A percentile compares a stretch with the other conserved stretches of the same genome.
Conservation (phyloP, 495 filamentous ascomycete genomes). For the Hypoxylon cercidicola region DNA sequence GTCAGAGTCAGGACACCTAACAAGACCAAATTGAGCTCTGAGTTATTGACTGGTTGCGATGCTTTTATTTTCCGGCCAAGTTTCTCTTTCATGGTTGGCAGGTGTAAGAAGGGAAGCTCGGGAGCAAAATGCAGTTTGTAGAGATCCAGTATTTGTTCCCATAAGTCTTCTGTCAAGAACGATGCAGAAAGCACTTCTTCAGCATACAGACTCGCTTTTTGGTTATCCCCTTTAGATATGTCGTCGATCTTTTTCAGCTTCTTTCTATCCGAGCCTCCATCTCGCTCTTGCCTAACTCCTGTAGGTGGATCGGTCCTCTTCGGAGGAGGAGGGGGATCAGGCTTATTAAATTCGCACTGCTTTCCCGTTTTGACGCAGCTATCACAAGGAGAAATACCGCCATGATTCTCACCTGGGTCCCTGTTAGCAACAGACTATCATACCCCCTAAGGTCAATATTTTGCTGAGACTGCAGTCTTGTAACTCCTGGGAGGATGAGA, state of each 20-base stretch:
- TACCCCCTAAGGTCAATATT: neutral
- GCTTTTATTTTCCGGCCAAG: conserved; percentile 53
- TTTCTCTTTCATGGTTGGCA: conserved; percentile 75
- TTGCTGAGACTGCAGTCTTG: neutral
- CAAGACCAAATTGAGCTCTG: conserved; percentile 70
- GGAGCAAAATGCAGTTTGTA: conserved; percentile 86
- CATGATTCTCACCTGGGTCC: conserved; percentile 69
- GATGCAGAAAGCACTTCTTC: conserved; percentile 62
- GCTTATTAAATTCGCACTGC: conserved; percentile 79
- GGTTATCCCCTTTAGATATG: conserved; percentile 52
- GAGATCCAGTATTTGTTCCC: conserved; percentile 78
- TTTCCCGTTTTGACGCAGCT: conserved; percentile 80
- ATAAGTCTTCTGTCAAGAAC: conserved; percentile 73
- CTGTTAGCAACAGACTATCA: conserved; percentile 14
- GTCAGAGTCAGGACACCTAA: conserved; percentile 83
- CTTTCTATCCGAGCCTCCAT: conserved; percentile 70
- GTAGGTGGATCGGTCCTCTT: conserved; percentile 66
- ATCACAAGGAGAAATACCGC: conserved; percentile 77
- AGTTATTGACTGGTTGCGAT: conserved; percentile 57
- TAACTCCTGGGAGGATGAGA: too few relatives aligned
- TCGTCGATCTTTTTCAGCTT: conserved; percentile 66
- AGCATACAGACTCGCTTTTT: conserved; percentile 46
- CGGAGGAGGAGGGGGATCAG: conserved; percentile 62
- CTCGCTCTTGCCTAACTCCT: conserved; percentile 64
- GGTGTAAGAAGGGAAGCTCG: conserved; percentile 83